These are phyloP conservation scores for Nematocida sp. DNA, from an alignment of 371 early-diverging fungal genomes.

Conservation along the genomic window DNA sequence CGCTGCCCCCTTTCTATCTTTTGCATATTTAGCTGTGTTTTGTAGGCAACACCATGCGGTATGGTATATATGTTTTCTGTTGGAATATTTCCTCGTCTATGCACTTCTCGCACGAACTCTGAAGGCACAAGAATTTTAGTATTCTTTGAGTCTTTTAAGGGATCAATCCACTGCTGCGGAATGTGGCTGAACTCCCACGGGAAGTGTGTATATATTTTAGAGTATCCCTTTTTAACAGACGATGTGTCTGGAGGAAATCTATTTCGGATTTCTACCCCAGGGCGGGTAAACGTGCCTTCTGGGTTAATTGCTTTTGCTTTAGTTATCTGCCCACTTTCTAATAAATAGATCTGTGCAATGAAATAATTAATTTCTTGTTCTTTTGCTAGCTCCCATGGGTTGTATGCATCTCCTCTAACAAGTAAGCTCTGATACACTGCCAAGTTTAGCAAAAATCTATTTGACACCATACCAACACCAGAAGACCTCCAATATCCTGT, in stretches of 20 bases:
- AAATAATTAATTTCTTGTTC: neutral
- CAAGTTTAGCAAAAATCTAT: conserved; percentile 6
- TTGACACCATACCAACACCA: conserved; percentile 34
- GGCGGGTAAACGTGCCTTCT: neutral
- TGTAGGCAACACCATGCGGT: conserved; percentile 42
- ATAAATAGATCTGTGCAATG: conserved; percentile 13
- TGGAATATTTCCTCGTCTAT: conserved; percentile 6
- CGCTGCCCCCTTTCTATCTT: conserved; percentile 3
- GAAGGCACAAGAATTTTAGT: conserved; percentile 31
- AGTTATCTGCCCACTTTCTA: conserved; percentile 35
- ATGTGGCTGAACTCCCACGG: conserved; percentile 51
- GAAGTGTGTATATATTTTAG: conserved; percentile 16
- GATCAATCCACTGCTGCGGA: conserved; percentile 10
- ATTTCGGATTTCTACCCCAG: conserved; percentile 30
- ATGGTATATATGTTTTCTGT: conserved; percentile 4
- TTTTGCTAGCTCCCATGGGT: neutral
- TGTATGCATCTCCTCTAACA: neutral
- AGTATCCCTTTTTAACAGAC: neutral
- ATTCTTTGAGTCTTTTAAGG: neutral
- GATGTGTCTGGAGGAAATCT: conserved; percentile 13
- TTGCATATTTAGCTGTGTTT: neutral
- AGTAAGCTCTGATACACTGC: conserved; percentile 21
- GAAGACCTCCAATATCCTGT: neutral
- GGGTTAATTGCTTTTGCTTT: neutral
- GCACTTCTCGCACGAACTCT: conserved; percentile 9